These are phyloP conservation scores for Gnaphalium uliginosum DNA, from an alignment of 129 eudicot genomes.

Conservation along the genomic window DNA sequence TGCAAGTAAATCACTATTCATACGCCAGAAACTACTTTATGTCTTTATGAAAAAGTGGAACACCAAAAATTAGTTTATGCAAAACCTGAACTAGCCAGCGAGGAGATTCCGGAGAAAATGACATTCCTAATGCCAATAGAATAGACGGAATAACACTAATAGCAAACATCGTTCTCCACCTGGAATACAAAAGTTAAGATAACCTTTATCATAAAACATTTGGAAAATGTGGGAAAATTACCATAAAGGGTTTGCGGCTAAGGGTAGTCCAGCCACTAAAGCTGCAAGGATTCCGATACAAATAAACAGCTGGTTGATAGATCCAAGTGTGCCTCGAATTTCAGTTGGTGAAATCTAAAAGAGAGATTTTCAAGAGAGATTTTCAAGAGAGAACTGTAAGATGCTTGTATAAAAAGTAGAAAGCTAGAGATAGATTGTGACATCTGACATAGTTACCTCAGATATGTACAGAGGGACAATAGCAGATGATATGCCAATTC, in stretches of 20 bases:
- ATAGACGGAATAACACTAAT: slow-evolving; percentile 80
- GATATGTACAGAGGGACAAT: slow-evolving; percentile 93
- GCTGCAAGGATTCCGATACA: slow-evolving; percentile 91
- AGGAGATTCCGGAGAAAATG: slow-evolving; percentile 93
- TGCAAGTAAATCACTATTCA: slow-evolving; percentile 36
- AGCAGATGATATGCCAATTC: slow-evolving; percentile 96
- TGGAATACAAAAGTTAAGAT: slow-evolving; percentile 24
- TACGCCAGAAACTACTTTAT: neutral
- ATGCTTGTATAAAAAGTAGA: neutral
- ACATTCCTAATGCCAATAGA: slow-evolving; percentile 91
- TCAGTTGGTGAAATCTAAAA: slow-evolving; percentile 93
- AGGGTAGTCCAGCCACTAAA: slow-evolving; percentile 86
- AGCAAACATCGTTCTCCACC: slow-evolving; percentile 99
- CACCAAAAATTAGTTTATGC: slow-evolving; percentile 17
- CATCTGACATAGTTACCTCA: slow-evolving; percentile 54
- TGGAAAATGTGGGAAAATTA: slow-evolving; percentile 21
- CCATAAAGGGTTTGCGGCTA: slow-evolving; percentile 86
- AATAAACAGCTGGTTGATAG: slow-evolving; percentile 85
- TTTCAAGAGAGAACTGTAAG: slow-evolving; percentile 21
- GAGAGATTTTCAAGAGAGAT: neutral
- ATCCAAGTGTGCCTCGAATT: slow-evolving; percentile 95
- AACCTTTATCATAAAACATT: neutral
- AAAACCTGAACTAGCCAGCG: slow-evolving; percentile 95
- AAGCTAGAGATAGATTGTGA: slow-evolving; percentile 17
- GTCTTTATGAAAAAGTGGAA: slow-evolving; percentile 11